Evolutionary conservation across 176 grass and related monocot genomes (phyloP), one percentile per base, ranked within the genome.

Genomic region (Avena eriantha): DNA sequence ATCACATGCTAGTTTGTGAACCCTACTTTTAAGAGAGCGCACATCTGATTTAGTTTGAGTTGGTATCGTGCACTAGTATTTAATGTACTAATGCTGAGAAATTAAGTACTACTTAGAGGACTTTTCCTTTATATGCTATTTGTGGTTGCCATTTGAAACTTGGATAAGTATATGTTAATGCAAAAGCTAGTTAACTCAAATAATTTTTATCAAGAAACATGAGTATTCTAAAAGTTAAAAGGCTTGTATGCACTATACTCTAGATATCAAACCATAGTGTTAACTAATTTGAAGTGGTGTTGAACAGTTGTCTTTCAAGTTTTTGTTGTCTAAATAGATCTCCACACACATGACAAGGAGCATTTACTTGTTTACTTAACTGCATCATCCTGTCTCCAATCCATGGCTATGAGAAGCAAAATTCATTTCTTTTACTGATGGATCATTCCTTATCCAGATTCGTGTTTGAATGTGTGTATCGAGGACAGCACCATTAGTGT

Each of bases 381-480:
- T 31, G 21, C 31, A 29, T 64, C 9, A 33, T 70, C 18, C 16
- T 81, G 16, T 78, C 13, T 82, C 33, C 34, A 55, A 8, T 82
- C 49, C 22, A 71, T 4, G 47, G 53, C 18, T 4, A 39, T 66
- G 46, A 10, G 33, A 47, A 80, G 11, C 21, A 21, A 34, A 39
- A 33, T 77, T 34, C 66, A 46, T 3, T 26, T 82, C 10, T 82
- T 71, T 82, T 7, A 72, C 33, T 73, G 60, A 81, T 45, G 16
- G 21, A 7, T 35, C 24, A 41, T 88, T 69, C 51, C 70, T 80
- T 8, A 46, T 89, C 46, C 88, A 98, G 96, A 98, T 89, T 98
- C 96, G 51, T 92, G 92, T 86, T 91, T 93, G 3, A 94, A 94
- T 67, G 17, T 98, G 19, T 86, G 82, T 76, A 98, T 98, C 7